Evolutionary conservation across 345 rosid genomes (phyloP).

Genomic region (Eucalyptus tenuipes): DNA sequence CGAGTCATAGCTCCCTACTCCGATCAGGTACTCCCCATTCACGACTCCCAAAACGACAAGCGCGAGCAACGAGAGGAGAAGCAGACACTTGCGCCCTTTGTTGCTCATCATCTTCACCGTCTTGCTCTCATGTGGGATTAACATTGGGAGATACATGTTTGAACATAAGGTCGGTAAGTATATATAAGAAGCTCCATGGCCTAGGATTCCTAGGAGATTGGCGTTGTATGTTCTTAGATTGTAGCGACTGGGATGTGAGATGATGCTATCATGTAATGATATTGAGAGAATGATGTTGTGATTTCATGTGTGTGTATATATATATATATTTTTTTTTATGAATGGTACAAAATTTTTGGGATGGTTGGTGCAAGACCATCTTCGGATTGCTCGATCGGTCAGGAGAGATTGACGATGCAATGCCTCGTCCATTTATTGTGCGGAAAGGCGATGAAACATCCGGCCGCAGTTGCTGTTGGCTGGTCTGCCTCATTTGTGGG

Average conservation of each 20-base stretch:
- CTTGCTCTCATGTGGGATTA: background rate
- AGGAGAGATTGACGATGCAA: background rate
- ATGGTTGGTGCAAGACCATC: background rate
- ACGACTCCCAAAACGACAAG: background rate
- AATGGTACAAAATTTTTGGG: background rate
- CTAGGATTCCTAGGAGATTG: background rate
- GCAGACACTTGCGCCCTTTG: background rate
- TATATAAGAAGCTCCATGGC: background rate
- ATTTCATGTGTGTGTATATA: background rate
- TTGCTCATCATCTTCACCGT: background rate
- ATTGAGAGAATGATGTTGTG: background rate
- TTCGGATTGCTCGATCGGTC: background rate
- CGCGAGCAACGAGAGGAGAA: background rate
- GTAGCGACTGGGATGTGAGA: background rate
- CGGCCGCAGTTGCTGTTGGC: background rate
- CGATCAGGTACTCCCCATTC: constrained; percentile 17
- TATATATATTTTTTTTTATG: background rate
- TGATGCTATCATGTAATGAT: background rate
- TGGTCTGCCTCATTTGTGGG: no score
- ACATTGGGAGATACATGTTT: background rate
- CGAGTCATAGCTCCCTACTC: constrained; percentile 53
- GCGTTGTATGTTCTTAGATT: background rate
- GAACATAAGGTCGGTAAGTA: background rate
- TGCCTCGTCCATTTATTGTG: background rate
- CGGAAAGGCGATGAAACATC: background rate